Evolutionary conservation across 1,284 basidiomycete species (phyloP), one percentile per base, ranked within the genome.

Genomic region (Phlebopus sp.): DNA sequence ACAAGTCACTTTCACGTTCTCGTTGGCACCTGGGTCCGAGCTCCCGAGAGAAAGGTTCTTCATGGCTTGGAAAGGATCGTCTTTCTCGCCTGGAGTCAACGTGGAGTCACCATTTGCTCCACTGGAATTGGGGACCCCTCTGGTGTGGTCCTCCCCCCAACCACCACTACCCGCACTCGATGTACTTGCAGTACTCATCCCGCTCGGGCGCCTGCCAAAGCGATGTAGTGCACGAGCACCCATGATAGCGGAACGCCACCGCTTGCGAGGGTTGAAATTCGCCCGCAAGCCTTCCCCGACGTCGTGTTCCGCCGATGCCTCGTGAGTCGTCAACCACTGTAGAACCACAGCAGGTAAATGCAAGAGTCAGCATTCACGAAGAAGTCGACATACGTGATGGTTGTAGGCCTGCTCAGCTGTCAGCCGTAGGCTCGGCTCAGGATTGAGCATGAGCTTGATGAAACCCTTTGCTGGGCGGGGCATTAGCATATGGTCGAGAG

Each of bases 401-500:
- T 72, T 57, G n/a, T 85, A 69, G 1, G 92, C 93, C 56, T 92
- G 72, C 3, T 73, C 74, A 0, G 92, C 91, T 0, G 90, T 89
- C 2, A 84, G 82, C 21, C 96, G 80, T 51, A 80, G 68, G 0
- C 69, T 59, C 0, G 93, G 89, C 57, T 96, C 84, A 1, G 89
- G 79, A 40, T 83, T 80, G 7, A 97, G 74, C 23, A 97, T 71
- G 0, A 72, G 63, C 55, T 75, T 79, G 62, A 97, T 90, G 63
- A 98, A 98, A 42, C 82, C 74, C 63, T 95, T 96, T 8, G 92
- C 94, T 87, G 62, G 17, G 46, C 13, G 17, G 27, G 14, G n/a
- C 14, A 30, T 37, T 30, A 42, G 41, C n/a, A 34, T 44, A 14
- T 8, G 19, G 13, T 30, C 19, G 14, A 29, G 18, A 19, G 40